phyloP scores from a whole-genome alignment of 2,329 filamentous ascomycete genomes.

The Talaromyces atroroseus region DNA sequence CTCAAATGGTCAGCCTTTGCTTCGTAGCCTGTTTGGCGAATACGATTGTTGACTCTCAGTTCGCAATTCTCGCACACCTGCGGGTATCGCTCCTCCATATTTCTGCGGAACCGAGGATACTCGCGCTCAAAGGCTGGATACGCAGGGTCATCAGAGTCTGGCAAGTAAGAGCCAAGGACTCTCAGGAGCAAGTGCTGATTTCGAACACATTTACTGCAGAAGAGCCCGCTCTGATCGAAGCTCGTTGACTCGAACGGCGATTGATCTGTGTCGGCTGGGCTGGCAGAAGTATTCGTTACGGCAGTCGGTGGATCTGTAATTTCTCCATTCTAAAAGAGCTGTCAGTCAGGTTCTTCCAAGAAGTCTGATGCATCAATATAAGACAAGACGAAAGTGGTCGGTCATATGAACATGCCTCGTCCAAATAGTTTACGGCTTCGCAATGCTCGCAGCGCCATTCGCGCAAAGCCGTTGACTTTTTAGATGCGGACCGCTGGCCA shows the following conservation, averaged over 20 bases:
- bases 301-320: constrained; percentile 78
- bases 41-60: constrained; percentile 63
- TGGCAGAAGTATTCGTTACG: constrained; percentile 43
- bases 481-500: constrained; percentile 59
- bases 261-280: constrained; percentile 31
- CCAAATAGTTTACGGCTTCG: constrained; percentile 82
- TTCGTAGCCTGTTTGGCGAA: constrained; percentile 68
- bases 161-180: constrained; percentile 73
- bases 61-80: constrained; percentile 81
- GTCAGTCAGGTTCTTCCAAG: background rate
- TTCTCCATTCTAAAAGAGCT: constrained; percentile 62
- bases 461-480: constrained; percentile 53
- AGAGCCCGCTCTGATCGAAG: constrained; percentile 40
- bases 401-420: constrained; percentile 62
- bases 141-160: constrained; percentile 58
- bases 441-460: constrained; percentile 72
- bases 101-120: constrained; percentile 64
- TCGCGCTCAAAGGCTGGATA: constrained; percentile 63
- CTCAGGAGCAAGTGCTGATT: constrained; percentile 80
- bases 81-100: constrained; percentile 77
- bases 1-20: constrained; percentile 77
- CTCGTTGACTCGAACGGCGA: constrained; percentile 33
- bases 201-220: constrained; percentile 75
- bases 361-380: background rate
- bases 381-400: background rate